Conservation (phyloP, 208 protist species). For the Angomonas deanei region DNA sequence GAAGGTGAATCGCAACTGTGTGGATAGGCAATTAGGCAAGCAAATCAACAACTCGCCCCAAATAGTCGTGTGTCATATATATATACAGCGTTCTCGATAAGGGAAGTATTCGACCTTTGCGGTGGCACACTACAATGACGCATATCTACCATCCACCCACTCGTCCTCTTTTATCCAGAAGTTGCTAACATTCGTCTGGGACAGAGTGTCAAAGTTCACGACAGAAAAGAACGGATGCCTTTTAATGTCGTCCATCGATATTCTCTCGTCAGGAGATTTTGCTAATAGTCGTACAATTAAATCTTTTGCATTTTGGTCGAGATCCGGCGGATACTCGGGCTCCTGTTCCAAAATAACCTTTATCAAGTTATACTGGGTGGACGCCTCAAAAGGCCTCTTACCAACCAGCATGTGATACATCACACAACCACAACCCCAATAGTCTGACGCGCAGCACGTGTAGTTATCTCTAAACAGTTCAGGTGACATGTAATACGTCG, state of each 20-base stretch:
- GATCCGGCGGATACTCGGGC: conserved; percentile 52
- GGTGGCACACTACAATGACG: too few species aligned
- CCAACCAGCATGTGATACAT: conserved; percentile 89
- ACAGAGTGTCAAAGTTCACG: conserved; percentile 55
- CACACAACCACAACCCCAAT: conserved; percentile 92
- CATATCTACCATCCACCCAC: conserved; percentile 68
- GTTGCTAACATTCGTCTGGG: conserved; percentile 21
- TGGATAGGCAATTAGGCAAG: too few species aligned
- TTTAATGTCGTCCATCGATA: conserved; percentile 59
- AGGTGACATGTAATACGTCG: conserved; percentile 92
- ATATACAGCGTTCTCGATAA: too few species aligned
- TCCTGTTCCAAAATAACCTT: conserved; percentile 84
- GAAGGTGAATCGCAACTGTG: neutral
- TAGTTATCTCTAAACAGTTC: conserved; percentile 91
- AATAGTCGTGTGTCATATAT: too few species aligned
- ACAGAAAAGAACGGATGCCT: conserved; percentile 71
- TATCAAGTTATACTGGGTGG: conserved; percentile 86
- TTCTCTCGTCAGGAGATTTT: conserved; percentile 64
- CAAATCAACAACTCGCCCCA: too few species aligned
- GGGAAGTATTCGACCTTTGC: too few species aligned
- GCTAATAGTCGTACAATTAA: conserved; percentile 70
- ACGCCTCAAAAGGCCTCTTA: conserved; percentile 79
- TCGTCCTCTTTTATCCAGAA: conserved; percentile 71
- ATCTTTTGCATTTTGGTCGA: conserved; percentile 70
- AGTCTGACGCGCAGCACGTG: conserved; percentile 90